Evolutionary conservation across 192 early-diverging fungal genomes (phyloP), one percentile per base, ranked within the genome.

Genomic region (Umbelopsis sp.): DNA sequence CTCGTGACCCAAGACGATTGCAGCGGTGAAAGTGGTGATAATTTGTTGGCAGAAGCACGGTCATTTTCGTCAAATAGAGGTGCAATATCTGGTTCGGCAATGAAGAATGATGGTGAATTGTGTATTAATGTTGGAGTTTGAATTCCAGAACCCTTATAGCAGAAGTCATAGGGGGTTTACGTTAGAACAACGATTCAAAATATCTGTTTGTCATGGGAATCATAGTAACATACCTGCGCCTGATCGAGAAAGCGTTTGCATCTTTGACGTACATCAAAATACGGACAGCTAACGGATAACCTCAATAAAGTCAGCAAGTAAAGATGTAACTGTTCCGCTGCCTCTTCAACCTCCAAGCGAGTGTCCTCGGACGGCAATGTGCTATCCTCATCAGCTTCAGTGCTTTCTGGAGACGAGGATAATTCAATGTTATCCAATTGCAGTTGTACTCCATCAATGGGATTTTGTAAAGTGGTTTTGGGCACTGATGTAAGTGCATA

Each of bases 301-400:
- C 84, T 67, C n/a, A 86, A 67, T 16, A 84, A 80, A 20, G 82
- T 84, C 45, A 86, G 47, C 49, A 82, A 73, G 58, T 81, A 80
- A 20, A 81, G 77, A 21, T 79, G 83, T 27, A 84, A 44, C 48
- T 80, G 71, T 64, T 73, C 68, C 35, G 71, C 67, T 4, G 55
- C 68, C 45, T 74, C 74, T 25, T 70, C 68, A 2, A 67, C 51
- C 21, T 67, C 66, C 1, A 44, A 25, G 13, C 25, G 30, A 30
- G 27, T 25, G n/a, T 61, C 55, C 15, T 35, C 55, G 13, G 55
- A 35, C 16, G 55, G 55, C 16, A 61, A 35, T 33, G 27, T 30
- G 35, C 2, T 61, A 35, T 61, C 33, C 13, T 25, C 25, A 35
- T 61, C 55, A 15, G 27, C 55, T 3, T 61, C 55, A 61, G 12